Evolutionary conservation across 768 basidiomycete genomes (phyloP), one percentile per base, ranked within the genome.

Genomic region (Tricholoma bakamatsutake): DNA sequence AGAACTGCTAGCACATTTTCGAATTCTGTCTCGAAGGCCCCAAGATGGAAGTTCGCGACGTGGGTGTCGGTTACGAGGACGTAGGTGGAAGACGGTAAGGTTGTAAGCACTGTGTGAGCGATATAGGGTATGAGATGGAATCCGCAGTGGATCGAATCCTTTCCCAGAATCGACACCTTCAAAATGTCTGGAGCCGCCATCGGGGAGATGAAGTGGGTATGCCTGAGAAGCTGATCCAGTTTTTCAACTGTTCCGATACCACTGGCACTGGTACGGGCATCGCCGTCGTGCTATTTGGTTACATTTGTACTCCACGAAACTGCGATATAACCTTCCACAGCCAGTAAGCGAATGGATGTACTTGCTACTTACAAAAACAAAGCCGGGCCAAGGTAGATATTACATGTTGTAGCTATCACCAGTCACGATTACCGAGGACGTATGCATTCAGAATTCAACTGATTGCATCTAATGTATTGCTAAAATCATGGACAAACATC

Each of bases 101-200:
- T 80, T 3, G 75, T 67, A 55, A 91, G 73, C 57, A 95, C 83
- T 15, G 89, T 96, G 39, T 71, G 61, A 45, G 80, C 83, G 72
- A 96, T 90, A 80, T 98, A 89, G 2, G 88, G 83, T 59, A 90
- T 79, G 55, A 99, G 83, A 69, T 93, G 93, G 65, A 98, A 95
- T 34, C 95, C 95, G 63, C 90, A 91, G 69, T 94, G 95, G 61
- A 98, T 97, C 39, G 88, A 80, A 30, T 95, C 85, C 62, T 80
- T 88, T 37, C 87, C 87, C 30, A 95, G 80, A 68, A 96, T 94
- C 42, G 87, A 83, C 56, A 96, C 87, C 68, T 85, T 90, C 67
- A 82, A 71, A 35, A 92, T 74, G 71, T 90, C 85, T 27, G 79
- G 73, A 56, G 71, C 68, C 50, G 73, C 68, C 73, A 76, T 76